phyloP scores from a whole-genome alignment of 2,329 filamentous ascomycete genomes.

The Diplodia corticola region DNA sequence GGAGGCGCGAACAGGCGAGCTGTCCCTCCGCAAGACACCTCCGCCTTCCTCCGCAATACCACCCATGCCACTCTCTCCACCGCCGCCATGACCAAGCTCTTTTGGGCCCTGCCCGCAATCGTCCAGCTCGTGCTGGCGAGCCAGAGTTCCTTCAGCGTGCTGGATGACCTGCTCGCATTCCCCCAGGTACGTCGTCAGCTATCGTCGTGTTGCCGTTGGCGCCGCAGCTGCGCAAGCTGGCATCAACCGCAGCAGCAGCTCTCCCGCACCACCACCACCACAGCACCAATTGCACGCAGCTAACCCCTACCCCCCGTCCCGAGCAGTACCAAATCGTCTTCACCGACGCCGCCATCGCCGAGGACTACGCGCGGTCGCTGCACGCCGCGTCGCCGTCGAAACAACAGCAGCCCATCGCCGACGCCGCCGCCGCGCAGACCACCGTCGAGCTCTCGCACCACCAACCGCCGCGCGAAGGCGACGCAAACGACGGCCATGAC shows the following conservation, averaged over 20 bases:
- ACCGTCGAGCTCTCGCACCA: conserved; percentile 19
- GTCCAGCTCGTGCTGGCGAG: conserved; percentile 52
- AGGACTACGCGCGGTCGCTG: conserved; percentile 63
- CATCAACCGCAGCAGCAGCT: not conserved
- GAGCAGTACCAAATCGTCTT: conserved; percentile 79
- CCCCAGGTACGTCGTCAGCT: conserved; percentile 64
- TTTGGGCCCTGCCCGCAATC: conserved; percentile 51
- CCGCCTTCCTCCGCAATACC: conserved; percentile 8
- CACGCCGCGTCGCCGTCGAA: not conserved
- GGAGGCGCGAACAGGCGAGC: conserved; percentile 14
- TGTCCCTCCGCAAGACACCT: conserved; percentile 23
- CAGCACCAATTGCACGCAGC: not conserved
- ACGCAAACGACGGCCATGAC: not conserved
- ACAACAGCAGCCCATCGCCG: not conserved
- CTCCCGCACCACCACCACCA: not conserved
- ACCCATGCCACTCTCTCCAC: not conserved
- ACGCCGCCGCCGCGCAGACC: not conserved
- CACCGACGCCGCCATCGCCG: conserved; percentile 69
- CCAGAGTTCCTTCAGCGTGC: conserved; percentile 73
- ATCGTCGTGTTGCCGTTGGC: conserved; percentile 30
- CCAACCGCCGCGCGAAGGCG: not conserved
- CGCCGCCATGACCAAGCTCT: conserved; percentile 43
- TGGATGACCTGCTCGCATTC: conserved; percentile 83
- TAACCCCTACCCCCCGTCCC: too few species aligned
- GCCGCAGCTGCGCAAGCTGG: conserved; percentile 10